Evolutionary conservation across 805 yeast species (phyloP), one percentile per base, ranked within the genome.

Genomic region (Jamesozyma hellenica): DNA sequence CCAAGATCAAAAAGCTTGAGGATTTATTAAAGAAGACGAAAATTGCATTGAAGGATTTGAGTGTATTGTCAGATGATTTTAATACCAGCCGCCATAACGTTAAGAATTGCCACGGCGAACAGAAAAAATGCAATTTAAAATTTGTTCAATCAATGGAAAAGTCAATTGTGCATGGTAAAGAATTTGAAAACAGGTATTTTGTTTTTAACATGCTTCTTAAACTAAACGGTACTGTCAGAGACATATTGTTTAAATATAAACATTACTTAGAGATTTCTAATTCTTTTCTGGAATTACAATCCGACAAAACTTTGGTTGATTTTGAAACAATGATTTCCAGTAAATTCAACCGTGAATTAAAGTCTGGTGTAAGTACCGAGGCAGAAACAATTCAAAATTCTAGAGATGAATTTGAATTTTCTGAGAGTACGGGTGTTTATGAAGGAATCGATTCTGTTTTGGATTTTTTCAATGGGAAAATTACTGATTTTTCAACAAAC

Each of bases 191-290:
- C 55, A 65, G 86, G 36, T 85, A 81, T 57, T 73, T 79, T 43
- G 63, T 85, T 17, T 87, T 86, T 48, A 75, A 80, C 41, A 68
- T 85, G 57, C 74, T 79, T 50, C 55, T 87, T 48, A 82, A 77
- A 48, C 87, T 96, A 95, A 80, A 82, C 57, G 78, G 82, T 44
- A 54, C 64, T 3, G 70, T 78, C 9, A 65, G 96, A 41, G 76
- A 86, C 50, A 63, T 74, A 11, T 62, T 85, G 34, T 71, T 74
- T 54, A 71, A 75, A 33, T 84, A 81, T 50, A 54, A 77, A 18
- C 72, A 74, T 41, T 63, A 71, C 34, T 56, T 74, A 26, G 68
- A 66, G 10, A 55, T 69, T 38, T 60, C 74, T 18, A 61, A 65
- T 18, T 72, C 74, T 10, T 59, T 65, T 26, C 47, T 62, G 1